Base-by-base conservation (phyloP, 2,329 filamentous ascomycete species). In the Epichloe bromicola region DNA sequence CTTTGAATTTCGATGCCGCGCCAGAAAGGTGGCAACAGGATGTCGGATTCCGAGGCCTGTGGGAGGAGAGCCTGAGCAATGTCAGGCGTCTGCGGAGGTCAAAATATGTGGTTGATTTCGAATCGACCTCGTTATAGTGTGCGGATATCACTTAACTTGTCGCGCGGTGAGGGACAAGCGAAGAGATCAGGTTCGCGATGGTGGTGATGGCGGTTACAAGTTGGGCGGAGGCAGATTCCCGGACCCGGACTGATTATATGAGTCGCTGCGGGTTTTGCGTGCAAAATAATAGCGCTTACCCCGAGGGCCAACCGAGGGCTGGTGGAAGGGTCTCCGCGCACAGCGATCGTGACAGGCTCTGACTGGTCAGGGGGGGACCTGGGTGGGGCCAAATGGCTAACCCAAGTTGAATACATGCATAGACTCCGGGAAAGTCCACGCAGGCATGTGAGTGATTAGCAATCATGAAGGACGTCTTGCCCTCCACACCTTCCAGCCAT, bases 261-360 rank as follows among this genome's bases (percentile, higher is more conserved):
- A 26, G 54, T 51, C 44, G 45, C 12, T 37, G 40, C 40, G 48
- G 46, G 37, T 52, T 52, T 54, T 54, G 53, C 45, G n/a, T 30
- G 38, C 46, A 30, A 14, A 47, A 15, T 41, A 44, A n/a, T 17
- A 20, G 37, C 34, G 14, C 40, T 41, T 8, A 7, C 26, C 7
- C 26, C 26, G 26, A 26, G 7, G 7, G 0, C 26, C 26, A 48
- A 48, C 50, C 50, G 53, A 54, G 47, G 47, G 47, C 38, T 19
- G 45, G 46, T 41, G 42, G 47, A 43, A 41, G 46, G 43, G 17
- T 48, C 48, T 49, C 38, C 30, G 30, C 47, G 23, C 39, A 37
- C 39, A 30, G 46, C 46, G 26, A 30, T 30, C 7, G 8, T 30
- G 7, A 30, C 26, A 30, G 8, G 8, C 26, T 30, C 26, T 30